Conservation (phyloP, 2,329 filamentous ascomycete genomes). For the Cercospora zeae-maydis region DNA sequence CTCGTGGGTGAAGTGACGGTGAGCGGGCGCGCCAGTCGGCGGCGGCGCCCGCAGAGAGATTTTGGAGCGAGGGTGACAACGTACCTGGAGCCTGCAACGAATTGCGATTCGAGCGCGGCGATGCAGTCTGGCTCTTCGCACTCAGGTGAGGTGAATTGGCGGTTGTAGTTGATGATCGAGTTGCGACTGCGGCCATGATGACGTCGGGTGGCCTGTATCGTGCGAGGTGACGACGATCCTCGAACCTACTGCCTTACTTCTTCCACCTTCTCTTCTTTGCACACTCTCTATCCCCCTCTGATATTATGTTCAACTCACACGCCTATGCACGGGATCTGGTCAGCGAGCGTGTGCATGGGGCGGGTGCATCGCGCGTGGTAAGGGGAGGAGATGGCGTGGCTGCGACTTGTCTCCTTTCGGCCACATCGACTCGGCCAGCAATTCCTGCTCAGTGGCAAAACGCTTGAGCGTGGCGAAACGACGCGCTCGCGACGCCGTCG, state of each 20-base stretch:
- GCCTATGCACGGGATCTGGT: not conserved
- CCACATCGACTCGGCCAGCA: constrained; percentile 3
- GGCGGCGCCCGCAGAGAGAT: not conserved
- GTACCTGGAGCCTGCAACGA: constrained; percentile 29
- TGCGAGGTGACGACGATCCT: constrained; percentile 10
- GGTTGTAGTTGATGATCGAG: constrained; percentile 26
- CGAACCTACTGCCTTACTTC: constrained; percentile 10
- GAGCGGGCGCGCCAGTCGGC: not conserved
- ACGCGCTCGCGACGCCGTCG: not conserved
- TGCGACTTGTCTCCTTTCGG: not conserved
- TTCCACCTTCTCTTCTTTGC: not conserved
- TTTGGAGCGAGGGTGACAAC: constrained; percentile 15
- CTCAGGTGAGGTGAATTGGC: constrained; percentile 30
- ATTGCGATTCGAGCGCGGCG: constrained; percentile 28
- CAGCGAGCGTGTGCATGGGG: constrained; percentile 1
- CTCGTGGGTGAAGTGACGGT: not conserved
- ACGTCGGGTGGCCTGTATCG: constrained; percentile 5
- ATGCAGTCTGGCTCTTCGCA: constrained; percentile 27
- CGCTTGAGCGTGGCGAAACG: not conserved
- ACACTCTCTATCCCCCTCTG: not conserved
- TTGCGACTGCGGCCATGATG: constrained; percentile 25
- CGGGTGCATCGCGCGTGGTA: not conserved
- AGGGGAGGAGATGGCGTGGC: not conserved
- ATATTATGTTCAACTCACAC: not conserved
- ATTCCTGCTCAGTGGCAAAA: constrained; percentile 7